These are phyloP conservation scores for Solanum sparsipilum DNA, from an alignment of 257 asterid species.

Conservation along the genomic window DNA sequence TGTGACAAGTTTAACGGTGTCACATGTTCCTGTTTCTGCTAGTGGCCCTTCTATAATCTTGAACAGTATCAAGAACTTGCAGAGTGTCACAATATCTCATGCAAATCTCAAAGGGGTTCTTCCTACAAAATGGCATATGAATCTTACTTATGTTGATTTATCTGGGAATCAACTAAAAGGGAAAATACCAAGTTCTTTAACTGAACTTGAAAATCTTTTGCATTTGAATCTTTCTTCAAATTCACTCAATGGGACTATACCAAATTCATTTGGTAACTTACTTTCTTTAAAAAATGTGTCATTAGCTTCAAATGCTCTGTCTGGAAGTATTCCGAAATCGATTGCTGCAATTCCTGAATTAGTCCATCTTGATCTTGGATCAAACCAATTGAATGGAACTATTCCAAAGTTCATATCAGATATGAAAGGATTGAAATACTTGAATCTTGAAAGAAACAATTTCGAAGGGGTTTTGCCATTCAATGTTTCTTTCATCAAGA, in stretches of 20 bases:
- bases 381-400: constrained; percentile 73
- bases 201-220: constrained; percentile 45
- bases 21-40: constrained; percentile 35
- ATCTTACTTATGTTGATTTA: constrained; percentile 58
- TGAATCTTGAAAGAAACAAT: constrained; percentile 62
- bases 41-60: constrained; percentile 61
- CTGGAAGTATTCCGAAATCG: constrained; percentile 67
- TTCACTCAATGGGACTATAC: constrained; percentile 57
- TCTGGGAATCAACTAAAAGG: constrained; percentile 57
- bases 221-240: constrained; percentile 68
- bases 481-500: constrained; percentile 53
- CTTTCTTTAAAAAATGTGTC: constrained; percentile 46
- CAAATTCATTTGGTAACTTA: constrained; percentile 63
- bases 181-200: constrained; percentile 49
- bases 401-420: constrained; percentile 54
- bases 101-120: constrained; percentile 59
- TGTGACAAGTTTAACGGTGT: constrained; percentile 47
- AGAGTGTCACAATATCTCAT: constrained; percentile 45
- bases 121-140: constrained; percentile 63
- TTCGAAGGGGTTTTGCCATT: constrained; percentile 84
- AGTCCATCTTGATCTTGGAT: constrained; percentile 70
- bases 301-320: constrained; percentile 45
- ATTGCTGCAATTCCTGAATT: constrained; percentile 50
- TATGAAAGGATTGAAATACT: constrained; percentile 58
- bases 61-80: constrained; percentile 29